These are phyloP conservation scores for Lichtheimia hyalospora DNA, from an alignment of 371 early-diverging fungal species.

Conservation along the genomic window DNA sequence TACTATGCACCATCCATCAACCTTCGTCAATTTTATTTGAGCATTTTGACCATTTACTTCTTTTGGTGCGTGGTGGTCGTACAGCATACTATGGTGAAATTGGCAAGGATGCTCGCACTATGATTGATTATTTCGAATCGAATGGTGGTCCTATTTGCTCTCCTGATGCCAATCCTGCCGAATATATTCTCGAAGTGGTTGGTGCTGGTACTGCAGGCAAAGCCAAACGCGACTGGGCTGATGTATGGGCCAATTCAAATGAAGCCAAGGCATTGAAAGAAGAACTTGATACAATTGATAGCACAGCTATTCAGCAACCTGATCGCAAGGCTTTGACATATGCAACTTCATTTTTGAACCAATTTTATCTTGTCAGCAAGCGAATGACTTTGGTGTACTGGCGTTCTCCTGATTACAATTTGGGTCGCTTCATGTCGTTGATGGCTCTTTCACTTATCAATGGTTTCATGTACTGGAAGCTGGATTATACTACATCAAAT, in stretches of 20 bases:
- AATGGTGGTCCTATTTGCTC: constrained; percentile 57
- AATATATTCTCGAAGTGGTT: constrained; percentile 62
- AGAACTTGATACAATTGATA: constrained; percentile 25
- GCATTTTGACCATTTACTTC: constrained; percentile 65
- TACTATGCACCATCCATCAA: constrained; percentile 70
- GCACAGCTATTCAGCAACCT: constrained; percentile 13
- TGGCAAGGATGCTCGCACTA: constrained; percentile 53
- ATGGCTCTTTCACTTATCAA: constrained; percentile 43
- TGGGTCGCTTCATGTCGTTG: constrained; percentile 51
- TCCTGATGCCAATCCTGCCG: constrained; percentile 67
- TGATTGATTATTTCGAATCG: constrained; percentile 62
- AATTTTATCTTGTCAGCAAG: constrained; percentile 40
- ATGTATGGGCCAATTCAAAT: constrained; percentile 44
- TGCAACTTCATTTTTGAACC: constrained; percentile 34
- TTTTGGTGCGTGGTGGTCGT: constrained; percentile 68
- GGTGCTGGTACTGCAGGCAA: neutral
- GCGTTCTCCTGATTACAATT: constrained; percentile 61
- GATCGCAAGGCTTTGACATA: constrained; percentile 20
- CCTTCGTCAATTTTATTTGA: constrained; percentile 65
- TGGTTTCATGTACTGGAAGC: constrained; percentile 62
- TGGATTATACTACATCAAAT: constrained; percentile 47
- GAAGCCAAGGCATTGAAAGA: constrained; percentile 26
- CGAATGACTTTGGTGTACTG: constrained; percentile 59
- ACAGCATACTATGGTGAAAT: constrained; percentile 66
- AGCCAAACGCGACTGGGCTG: constrained; percentile 57